These are phyloP conservation scores for Coemansia javaensis DNA, from an alignment of 192 early-diverging fungal species.

Conservation along the genomic window DNA sequence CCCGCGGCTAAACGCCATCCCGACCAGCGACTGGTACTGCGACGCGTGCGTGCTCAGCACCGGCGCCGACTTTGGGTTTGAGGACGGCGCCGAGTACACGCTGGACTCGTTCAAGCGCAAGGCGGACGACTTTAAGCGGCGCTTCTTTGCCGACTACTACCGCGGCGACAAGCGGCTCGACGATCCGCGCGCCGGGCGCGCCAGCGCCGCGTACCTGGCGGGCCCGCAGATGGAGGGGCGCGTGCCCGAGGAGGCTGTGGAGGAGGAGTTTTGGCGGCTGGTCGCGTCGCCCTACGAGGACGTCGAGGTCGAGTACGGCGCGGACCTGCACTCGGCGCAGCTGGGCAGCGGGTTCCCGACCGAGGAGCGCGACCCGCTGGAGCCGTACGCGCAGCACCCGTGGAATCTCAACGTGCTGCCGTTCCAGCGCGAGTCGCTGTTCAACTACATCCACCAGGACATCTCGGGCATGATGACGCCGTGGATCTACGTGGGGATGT, in stretches of 20 bases:
- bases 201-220: neutral
- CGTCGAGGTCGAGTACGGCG: conserved; percentile 94
- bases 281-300: conserved; percentile 81
- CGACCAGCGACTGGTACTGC: conserved; percentile 83
- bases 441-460: conserved; percentile 83
- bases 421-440: conserved; percentile 71
- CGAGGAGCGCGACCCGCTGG: conserved; percentile 56
- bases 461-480: conserved; percentile 97
- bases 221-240: conserved; percentile 22
- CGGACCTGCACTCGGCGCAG: conserved; percentile 84
- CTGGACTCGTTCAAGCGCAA: conserved; percentile 74
- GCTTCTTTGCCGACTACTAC: conserved; percentile 60
- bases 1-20: conserved; percentile 58
- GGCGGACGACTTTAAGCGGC: conserved; percentile 76
- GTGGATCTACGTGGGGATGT: conserved; percentile 96
- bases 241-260: conserved; percentile 73
- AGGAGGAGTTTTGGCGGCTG: conserved; percentile 91
- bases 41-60: conserved; percentile 67
- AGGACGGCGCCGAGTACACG: conserved; percentile 77
- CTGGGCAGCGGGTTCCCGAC: conserved; percentile 91
- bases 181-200: neutral
- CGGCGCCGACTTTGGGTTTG: conserved; percentile 90
- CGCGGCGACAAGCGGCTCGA: neutral
- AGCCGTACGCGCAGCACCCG: conserved; percentile 65
- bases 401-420: conserved; percentile 92